Evolutionary conservation across 306 rosid genomes (phyloP).

Genomic region (Chamaecrista fasciculata): DNA sequence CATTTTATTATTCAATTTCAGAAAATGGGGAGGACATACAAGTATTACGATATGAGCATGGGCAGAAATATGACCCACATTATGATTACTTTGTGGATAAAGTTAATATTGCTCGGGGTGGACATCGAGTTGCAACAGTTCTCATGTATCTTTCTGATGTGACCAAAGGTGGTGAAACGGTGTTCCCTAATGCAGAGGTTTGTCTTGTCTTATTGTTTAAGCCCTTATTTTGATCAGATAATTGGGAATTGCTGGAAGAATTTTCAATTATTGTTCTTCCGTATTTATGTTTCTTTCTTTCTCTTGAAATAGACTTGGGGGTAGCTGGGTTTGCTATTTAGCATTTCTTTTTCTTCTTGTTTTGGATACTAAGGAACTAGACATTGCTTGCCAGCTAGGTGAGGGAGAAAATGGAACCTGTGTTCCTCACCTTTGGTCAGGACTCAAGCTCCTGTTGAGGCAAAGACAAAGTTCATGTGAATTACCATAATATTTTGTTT

Average conservation of each 20-base stretch:
- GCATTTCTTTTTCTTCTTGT: neutral
- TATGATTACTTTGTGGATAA: slow-evolving; percentile 84
- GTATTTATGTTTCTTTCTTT: neutral
- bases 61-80: slow-evolving; percentile 95
- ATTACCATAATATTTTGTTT: slow-evolving; percentile 3
- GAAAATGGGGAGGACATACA: slow-evolving; percentile 99
- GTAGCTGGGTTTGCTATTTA: slow-evolving; percentile 1
- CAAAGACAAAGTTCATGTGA: neutral
- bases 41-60: slow-evolving; percentile 91
- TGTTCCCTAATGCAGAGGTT: slow-evolving; percentile 92
- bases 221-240: neutral
- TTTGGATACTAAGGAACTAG: neutral
- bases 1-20: slow-evolving; percentile 42
- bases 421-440: neutral
- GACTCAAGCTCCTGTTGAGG: neutral
- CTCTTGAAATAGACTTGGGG: neutral
- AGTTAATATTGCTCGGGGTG: slow-evolving; percentile 89
- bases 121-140: slow-evolving; percentile 89
- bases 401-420: neutral
- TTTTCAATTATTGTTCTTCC: slow-evolving; percentile 1
- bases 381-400: neutral
- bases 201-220: slow-evolving; percentile 27
- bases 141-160: slow-evolving; percentile 91
- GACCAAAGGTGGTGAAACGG: slow-evolving; percentile 92
- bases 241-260: neutral